These are phyloP conservation scores for Neltuma alba DNA, from an alignment of 306 rosid species.

Conservation along the genomic window DNA sequence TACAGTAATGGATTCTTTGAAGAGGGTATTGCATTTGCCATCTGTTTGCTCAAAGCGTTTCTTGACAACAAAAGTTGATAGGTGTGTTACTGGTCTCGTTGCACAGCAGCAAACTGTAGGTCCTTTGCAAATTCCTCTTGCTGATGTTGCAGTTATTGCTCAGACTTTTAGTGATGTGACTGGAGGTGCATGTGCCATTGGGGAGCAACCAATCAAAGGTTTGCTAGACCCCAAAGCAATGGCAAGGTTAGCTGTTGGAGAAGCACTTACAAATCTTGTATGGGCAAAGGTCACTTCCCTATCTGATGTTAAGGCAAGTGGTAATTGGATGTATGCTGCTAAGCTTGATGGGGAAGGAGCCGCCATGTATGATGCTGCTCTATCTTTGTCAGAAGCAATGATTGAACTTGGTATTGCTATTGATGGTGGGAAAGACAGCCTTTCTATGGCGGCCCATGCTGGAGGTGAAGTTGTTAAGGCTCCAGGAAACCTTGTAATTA, in stretches of 20 bases:
- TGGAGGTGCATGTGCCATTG: conserved; percentile 93
- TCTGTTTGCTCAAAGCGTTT: conserved; percentile 84
- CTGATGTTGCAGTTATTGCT: conserved; percentile 91
- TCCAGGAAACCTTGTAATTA: conserved; percentile 92
- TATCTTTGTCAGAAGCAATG: conserved; percentile 78
- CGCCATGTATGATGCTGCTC: conserved; percentile 87
- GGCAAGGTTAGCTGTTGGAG: conserved; percentile 95
- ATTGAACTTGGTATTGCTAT: conserved; percentile 89
- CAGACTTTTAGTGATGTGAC: conserved; percentile 71
- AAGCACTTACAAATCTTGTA: conserved; percentile 94
- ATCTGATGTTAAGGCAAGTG: conserved; percentile 92
- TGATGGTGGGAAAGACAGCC: conserved; percentile 94
- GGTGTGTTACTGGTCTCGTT: conserved; percentile 88
- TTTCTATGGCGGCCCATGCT: conserved; percentile 90
- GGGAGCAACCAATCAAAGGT: conserved; percentile 92
- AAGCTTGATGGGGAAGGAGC: conserved; percentile 96
- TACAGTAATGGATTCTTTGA: conserved; percentile 65
- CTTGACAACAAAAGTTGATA: conserved; percentile 77
- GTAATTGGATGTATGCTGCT: conserved; percentile 97
- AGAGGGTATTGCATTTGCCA: conserved; percentile 81
- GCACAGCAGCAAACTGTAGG: conserved; percentile 97
- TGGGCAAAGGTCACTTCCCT: conserved; percentile 89
- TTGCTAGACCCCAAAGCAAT: conserved; percentile 86
- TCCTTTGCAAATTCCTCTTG: conserved; percentile 79
- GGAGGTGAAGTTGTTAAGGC: conserved; percentile 87